phyloP scores from a whole-genome alignment of 768 basidiomycete species.

The Scleroderma citrinum region DNA sequence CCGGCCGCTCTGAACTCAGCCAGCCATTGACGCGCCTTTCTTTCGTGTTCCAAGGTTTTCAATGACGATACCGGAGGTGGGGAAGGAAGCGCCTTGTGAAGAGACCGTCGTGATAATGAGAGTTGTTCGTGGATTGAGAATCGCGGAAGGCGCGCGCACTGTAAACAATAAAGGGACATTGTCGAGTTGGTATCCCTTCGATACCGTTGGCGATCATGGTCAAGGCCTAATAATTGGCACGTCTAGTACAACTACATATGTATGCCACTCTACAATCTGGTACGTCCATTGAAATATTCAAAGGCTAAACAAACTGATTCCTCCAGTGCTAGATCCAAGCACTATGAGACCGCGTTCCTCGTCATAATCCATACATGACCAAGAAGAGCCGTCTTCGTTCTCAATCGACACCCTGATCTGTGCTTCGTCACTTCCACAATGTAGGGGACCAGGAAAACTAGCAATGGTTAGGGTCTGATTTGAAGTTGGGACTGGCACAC shows the following conservation, averaged over 20 bases:
- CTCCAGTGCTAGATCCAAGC: constrained; percentile 45
- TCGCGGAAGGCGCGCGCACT: not conserved
- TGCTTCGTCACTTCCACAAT: constrained; percentile 11
- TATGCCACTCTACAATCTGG: no score
- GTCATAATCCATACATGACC: constrained; percentile 60
- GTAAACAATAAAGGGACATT: not conserved
- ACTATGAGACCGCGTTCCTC: constrained; percentile 50
- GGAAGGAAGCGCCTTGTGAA: not conserved
- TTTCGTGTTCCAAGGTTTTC: not conserved
- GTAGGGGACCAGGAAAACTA: constrained; percentile 42
- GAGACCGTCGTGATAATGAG: not conserved
- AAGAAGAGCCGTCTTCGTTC: constrained; percentile 24
- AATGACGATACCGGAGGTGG: not conserved
- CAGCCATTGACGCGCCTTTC: constrained; percentile 55
- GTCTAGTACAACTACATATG: not conserved
- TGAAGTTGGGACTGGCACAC: constrained; percentile 11
- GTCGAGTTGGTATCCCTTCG: not conserved
- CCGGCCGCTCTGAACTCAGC: constrained; percentile 35
- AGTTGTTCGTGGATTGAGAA: not conserved
- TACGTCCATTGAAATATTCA: constrained; percentile 3
- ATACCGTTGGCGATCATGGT: not conserved
- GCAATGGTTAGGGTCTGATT: constrained; percentile 42
- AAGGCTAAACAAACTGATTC: constrained; percentile 32
- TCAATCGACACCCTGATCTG: constrained; percentile 29
- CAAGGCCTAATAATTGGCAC: no score